These are phyloP conservation scores for Microthyrium microscopicum DNA, from an alignment of 2,329 filamentous ascomycete species.

Conservation along the genomic window DNA sequence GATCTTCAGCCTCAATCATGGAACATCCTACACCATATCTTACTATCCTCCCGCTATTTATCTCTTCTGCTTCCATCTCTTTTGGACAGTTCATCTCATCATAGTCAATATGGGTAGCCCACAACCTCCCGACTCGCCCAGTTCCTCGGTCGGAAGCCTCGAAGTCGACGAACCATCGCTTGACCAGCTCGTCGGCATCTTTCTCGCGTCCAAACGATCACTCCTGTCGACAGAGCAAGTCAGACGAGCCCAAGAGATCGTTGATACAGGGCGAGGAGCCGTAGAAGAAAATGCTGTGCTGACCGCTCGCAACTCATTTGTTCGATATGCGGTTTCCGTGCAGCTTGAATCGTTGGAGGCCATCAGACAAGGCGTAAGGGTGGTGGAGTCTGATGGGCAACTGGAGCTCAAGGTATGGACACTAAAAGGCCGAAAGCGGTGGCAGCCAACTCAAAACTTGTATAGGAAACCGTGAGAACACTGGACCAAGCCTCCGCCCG, in stretches of 20 bases:
- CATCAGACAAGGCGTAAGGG: slow-evolving; percentile 25
- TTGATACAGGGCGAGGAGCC: slow-evolving; percentile 55
- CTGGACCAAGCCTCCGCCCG: slow-evolving; percentile 51
- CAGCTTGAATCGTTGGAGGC: slow-evolving; percentile 27
- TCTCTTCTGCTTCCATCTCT: no score
- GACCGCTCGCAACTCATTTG: slow-evolving; percentile 31
- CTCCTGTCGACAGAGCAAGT: slow-evolving; percentile 71
- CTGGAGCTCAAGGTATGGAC: slow-evolving; percentile 26
- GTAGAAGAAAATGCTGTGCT: slow-evolving; percentile 67
- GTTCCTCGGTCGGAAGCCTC: slow-evolving; percentile 8
- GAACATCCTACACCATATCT: no score
- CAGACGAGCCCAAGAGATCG: slow-evolving; percentile 72
- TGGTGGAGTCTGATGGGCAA: slow-evolving; percentile 24
- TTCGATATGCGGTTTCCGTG: slow-evolving; percentile 25
- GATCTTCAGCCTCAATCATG: no score
- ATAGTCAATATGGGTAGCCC: slow-evolving; percentile 7
- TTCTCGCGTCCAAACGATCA: slow-evolving; percentile 75
- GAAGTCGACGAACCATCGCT: slow-evolving; percentile 27
- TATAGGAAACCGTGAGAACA: slow-evolving; percentile 37
- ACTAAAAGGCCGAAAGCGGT: background rate
- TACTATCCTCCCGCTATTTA: no score
- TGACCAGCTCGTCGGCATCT: slow-evolving; percentile 66
- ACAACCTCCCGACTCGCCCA: slow-evolving; percentile 4
- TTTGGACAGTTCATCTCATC: no score
- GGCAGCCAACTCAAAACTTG: background rate